Conservation (phyloP, 1,284 basidiomycete genomes). For the Puccinia hordei region DNA sequence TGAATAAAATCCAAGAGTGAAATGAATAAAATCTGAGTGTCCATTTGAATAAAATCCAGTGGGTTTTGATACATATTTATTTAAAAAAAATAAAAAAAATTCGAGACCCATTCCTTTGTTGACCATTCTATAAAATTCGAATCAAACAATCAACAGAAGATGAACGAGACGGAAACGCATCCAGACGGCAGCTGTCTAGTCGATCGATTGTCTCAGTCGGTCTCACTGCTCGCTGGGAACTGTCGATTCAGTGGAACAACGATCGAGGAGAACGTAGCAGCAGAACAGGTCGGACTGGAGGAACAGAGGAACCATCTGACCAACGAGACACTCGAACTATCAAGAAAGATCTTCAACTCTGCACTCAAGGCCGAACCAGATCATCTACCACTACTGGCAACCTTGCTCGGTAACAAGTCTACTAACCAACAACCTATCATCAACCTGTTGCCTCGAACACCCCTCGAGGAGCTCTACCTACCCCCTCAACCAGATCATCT, state of each 20-base stretch:
- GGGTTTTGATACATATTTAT: neutral
- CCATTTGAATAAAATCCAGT: neutral
- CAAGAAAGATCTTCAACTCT: constrained; percentile 9
- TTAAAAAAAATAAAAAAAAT: too few relatives aligned
- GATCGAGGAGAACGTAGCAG: neutral
- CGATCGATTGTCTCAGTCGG: neutral
- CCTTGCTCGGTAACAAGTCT: neutral
- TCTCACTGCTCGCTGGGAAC: constrained; percentile 19
- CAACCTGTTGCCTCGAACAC: neutral
- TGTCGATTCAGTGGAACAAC: constrained; percentile 8
- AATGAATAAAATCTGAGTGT: constrained; percentile 6
- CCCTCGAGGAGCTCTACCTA: neutral
- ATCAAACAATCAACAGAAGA: neutral
- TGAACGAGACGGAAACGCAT: neutral
- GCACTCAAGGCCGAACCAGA: constrained; percentile 6
- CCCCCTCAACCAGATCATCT: constrained; percentile 5
- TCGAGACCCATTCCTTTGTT: too few relatives aligned
- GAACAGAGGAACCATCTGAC: constrained; percentile 12
- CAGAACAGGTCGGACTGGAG: neutral
- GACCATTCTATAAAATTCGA: too few relatives aligned
- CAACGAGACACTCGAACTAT: constrained; percentile 6
- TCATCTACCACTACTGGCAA: neutral
- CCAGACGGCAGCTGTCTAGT: neutral
- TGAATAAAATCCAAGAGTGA: too few relatives aligned
- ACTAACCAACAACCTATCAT: neutral